Conservation (phyloP, 306 rosid genomes). For the Pterocarpus macrocarpus region DNA sequence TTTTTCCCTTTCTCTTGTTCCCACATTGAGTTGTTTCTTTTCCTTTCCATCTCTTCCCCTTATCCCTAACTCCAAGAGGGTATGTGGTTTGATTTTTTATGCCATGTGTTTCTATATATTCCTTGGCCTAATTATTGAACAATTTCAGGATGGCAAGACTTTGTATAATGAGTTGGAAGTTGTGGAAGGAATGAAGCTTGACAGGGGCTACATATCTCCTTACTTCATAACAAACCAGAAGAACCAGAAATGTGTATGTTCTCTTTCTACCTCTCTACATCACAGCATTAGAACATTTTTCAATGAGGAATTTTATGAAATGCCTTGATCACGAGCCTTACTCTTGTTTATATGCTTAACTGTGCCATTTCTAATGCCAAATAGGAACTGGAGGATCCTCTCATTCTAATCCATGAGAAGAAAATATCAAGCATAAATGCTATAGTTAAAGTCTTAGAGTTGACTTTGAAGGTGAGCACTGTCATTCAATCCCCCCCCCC, state of each 20-base stretch:
- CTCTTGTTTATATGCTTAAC: too few species aligned
- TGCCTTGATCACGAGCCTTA: background rate
- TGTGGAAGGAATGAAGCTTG: conserved; percentile 39
- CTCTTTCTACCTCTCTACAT: too few species aligned
- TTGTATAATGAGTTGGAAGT: conserved; percentile 92
- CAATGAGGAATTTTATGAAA: background rate
- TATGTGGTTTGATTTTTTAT: background rate
- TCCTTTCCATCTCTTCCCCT: too few species aligned
- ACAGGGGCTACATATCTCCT: too few species aligned
- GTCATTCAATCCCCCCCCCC: too few species aligned
- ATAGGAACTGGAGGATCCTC: conserved; percentile 94
- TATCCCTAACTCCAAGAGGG: too few species aligned
- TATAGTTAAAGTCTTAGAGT: conserved; percentile 83
- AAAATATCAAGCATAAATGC: conserved; percentile 84
- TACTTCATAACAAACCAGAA: too few species aligned
- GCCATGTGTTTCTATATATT: background rate
- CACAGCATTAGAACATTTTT: background rate
- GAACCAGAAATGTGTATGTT: too few species aligned
- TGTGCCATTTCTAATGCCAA: too few species aligned
- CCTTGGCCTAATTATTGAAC: conserved; percentile 4
- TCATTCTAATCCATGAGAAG: conserved; percentile 93
- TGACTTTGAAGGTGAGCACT: conserved; percentile 80
- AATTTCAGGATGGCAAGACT: conserved; percentile 92
- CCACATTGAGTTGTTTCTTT: background rate
- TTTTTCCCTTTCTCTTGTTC: background rate